These are phyloP conservation scores for Xylariaceae sp. DNA, from an alignment of 2,329 filamentous ascomycete genomes.

Conservation along the genomic window DNA sequence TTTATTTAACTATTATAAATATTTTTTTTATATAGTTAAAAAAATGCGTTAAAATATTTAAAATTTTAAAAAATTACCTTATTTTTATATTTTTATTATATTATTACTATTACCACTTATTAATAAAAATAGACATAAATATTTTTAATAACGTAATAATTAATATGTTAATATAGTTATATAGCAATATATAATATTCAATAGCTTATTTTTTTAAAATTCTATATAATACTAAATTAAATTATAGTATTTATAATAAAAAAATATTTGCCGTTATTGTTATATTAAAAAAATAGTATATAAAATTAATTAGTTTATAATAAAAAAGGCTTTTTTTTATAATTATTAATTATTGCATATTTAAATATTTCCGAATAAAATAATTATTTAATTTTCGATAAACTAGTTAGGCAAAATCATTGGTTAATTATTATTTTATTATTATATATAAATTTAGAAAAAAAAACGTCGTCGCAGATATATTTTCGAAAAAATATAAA, in stretches of 20 bases:
- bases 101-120: too few relatives aligned
- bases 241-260: slow-evolving; percentile 1
- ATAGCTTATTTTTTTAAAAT: neutral
- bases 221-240: neutral
- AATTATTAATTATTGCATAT: neutral
- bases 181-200: neutral
- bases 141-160: neutral
- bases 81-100: too few relatives aligned
- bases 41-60: too few relatives aligned
- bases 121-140: neutral
- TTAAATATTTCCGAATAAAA: neutral
- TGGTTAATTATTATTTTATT: slow-evolving; percentile 2
- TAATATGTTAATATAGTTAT: neutral
- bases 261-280: neutral
- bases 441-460: neutral
- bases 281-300: neutral
- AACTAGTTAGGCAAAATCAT: neutral
- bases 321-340: neutral
- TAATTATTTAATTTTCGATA: neutral
- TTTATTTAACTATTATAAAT: too few relatives aligned
- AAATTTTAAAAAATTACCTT: too few relatives aligned
- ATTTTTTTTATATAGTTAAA: too few relatives aligned
- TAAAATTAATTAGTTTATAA: neutral
- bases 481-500: neutral
- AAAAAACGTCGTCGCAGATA: neutral